Percentiles rank a stretch among this genome's conserved stretches.
phyloP scores from a whole-genome alignment of 805 yeast species.

The Sugiyamaella qingdaonensis region DNA sequence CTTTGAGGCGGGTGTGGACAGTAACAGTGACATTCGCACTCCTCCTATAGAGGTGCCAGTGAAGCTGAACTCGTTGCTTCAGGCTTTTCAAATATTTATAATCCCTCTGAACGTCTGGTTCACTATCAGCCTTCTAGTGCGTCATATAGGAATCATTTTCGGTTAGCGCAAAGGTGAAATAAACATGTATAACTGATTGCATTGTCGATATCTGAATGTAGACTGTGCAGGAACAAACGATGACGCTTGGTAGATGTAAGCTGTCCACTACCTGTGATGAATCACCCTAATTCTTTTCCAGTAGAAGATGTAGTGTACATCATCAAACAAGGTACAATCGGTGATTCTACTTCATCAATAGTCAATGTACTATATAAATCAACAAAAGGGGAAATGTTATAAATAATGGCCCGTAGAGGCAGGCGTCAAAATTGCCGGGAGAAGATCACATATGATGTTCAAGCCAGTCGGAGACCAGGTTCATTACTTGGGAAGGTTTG shows the following conservation, averaged over 20 bases:
- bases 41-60: constrained; percentile 20
- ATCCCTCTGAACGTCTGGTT: constrained; percentile 31
- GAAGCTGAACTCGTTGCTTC: constrained; percentile 23
- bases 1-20: constrained; percentile 22
- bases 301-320: too few species aligned
- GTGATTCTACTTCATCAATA: too few species aligned
- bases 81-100: constrained; percentile 33
- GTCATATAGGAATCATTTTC: constrained; percentile 1
- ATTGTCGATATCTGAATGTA: background rate
- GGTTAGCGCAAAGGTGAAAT: background rate
- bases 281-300: too few species aligned
- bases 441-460: background rate
- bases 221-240: too few species aligned
- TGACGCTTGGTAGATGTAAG: too few species aligned
- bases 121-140: constrained; percentile 19
- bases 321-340: too few species aligned
- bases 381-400: too few species aligned
- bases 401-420: too few species aligned
- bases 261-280: too few species aligned
- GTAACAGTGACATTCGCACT: constrained; percentile 1
- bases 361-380: too few species aligned
- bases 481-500: constrained; percentile 28
- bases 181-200: background rate
- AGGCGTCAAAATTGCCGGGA: too few species aligned
- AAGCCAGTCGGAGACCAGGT: constrained; percentile 10